Evolutionary conservation across 331 rosid genomes (phyloP).

Genomic region (Ulmus americana): DNA sequence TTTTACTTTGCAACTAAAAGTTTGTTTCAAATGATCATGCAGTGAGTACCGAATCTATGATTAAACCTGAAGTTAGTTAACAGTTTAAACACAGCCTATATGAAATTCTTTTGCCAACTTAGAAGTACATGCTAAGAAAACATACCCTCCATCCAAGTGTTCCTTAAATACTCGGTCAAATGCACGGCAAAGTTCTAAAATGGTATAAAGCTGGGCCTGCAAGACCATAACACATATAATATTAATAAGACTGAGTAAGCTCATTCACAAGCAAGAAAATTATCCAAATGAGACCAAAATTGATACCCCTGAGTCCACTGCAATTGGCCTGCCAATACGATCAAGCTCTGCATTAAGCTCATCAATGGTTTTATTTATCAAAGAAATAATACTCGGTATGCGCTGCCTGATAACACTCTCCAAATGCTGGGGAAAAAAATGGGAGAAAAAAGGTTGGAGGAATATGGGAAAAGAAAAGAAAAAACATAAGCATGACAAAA

Average conservation of each 20-base stretch:
- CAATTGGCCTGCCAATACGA: conserved; percentile 93
- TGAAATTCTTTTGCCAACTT: not conserved
- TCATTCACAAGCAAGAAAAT: conserved; percentile 23
- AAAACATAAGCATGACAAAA: conserved; percentile 1
- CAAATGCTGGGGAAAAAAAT: conserved; percentile 63
- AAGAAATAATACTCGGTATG: conserved; percentile 87
- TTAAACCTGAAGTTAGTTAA: not conserved
- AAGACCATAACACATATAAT: conserved; percentile 1
- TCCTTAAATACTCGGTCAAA: conserved; percentile 96
- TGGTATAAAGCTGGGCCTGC: conserved; percentile 92
- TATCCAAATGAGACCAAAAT: conserved; percentile 21
- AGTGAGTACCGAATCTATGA: not conserved
- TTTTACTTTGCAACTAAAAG: not conserved
- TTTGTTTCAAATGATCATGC: not conserved
- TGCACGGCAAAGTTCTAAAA: conserved; percentile 95
- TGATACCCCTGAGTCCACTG: conserved; percentile 89
- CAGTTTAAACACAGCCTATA: not conserved
- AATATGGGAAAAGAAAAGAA: conserved; percentile 7
- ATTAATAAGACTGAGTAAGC: not conserved
- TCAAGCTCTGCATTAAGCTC: conserved; percentile 96
- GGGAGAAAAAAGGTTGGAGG: not conserved
- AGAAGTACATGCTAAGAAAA: conserved; percentile 1
- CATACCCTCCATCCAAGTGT: conserved; percentile 97
- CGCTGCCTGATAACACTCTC: conserved; percentile 96
- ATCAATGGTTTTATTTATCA: conserved; percentile 86